Percentiles rank a stretch among this genome's conserved stretches.
Conservation (phyloP, 176 grass and related monocot genomes). For the Rhipidocladum racemiflorum region DNA sequence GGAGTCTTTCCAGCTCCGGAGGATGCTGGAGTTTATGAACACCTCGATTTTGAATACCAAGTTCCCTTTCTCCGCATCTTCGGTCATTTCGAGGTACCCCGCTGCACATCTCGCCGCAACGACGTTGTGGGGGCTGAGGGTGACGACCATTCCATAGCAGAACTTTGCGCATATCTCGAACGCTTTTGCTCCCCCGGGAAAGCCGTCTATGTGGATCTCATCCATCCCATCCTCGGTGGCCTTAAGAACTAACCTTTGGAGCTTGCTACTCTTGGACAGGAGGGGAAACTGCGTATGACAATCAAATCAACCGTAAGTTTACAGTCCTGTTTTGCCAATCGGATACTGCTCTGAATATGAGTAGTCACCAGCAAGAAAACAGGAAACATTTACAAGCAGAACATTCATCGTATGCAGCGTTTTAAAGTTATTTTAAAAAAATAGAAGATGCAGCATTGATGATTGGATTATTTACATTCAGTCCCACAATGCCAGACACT, state of each 20-base stretch:
- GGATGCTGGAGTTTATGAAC: constrained; percentile 83
- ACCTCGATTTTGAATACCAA: constrained; percentile 98
- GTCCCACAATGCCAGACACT: not conserved
- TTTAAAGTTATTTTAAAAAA: not conserved
- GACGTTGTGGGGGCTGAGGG: constrained; percentile 84
- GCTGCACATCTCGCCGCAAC: constrained; percentile 81
- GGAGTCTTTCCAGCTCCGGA: constrained; percentile 93
- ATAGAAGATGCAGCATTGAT: not conserved
- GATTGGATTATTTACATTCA: not conserved
- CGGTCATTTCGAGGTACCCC: constrained; percentile 89
- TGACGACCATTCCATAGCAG: constrained; percentile 97
- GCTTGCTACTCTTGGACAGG: constrained; percentile 80
- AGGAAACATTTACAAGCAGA: not conserved
- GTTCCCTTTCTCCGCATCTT: constrained; percentile 92
- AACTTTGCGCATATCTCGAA: constrained; percentile 96
- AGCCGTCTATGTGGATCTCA: constrained; percentile 61
- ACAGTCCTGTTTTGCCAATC: constrained; percentile 2
- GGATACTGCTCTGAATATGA: constrained; percentile 1
- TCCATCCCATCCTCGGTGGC: constrained; percentile 55
- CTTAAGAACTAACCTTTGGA: constrained; percentile 68
- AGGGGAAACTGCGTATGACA: constrained; percentile 79
- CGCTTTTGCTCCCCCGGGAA: constrained; percentile 71
- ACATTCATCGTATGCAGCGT: not conserved
- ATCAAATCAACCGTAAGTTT: constrained; percentile 1
- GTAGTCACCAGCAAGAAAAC: constrained; percentile 6